Conservation (phyloP, 106 monocot species). For the Dioscorea dumetorum region DNA sequence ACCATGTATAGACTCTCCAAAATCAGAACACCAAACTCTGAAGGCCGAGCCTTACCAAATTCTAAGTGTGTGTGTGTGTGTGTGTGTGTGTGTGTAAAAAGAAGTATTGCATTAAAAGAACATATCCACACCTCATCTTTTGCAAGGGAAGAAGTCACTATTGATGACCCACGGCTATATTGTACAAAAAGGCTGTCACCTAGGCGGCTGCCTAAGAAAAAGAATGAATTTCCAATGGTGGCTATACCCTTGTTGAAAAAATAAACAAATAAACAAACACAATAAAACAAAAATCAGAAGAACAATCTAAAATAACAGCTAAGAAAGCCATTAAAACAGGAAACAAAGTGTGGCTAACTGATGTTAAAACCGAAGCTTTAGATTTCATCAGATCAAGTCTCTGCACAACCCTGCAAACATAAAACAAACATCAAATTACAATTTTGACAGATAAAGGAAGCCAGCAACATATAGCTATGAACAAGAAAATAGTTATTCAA, state of each 20-base stretch:
- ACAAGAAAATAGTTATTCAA: not conserved
- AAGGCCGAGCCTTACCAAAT: too few relatives aligned
- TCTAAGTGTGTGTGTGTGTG: too few relatives aligned
- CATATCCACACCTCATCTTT: slow-evolving; percentile 60
- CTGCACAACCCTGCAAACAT: slow-evolving; percentile 59
- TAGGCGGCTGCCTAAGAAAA: slow-evolving; percentile 94
- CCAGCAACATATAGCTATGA: too few relatives aligned
- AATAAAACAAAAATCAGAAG: slow-evolving; percentile 1
- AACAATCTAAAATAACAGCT: not conserved
- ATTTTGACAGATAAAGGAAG: not conserved
- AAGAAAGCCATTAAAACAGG: not conserved
- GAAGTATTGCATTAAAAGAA: too few relatives aligned
- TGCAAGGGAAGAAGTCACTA: slow-evolving; percentile 22
- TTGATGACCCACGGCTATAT: slow-evolving; percentile 55
- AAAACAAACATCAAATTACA: slow-evolving; percentile 2
- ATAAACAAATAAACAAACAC: too few relatives aligned
- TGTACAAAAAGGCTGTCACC: slow-evolving; percentile 97
- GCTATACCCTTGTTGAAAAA: slow-evolving; percentile 42
- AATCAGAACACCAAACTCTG: too few relatives aligned
- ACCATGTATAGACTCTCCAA: too few relatives aligned
- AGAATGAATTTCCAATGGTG: slow-evolving; percentile 83
- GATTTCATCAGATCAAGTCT: slow-evolving; percentile 89
- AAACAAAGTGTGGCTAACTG: slow-evolving; percentile 31
- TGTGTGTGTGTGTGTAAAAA: too few relatives aligned
- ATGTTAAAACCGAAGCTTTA: slow-evolving; percentile 86